These are phyloP conservation scores for Saksenaea vasiformis DNA, from an alignment of 371 early-diverging fungal species.

Conservation along the genomic window DNA sequence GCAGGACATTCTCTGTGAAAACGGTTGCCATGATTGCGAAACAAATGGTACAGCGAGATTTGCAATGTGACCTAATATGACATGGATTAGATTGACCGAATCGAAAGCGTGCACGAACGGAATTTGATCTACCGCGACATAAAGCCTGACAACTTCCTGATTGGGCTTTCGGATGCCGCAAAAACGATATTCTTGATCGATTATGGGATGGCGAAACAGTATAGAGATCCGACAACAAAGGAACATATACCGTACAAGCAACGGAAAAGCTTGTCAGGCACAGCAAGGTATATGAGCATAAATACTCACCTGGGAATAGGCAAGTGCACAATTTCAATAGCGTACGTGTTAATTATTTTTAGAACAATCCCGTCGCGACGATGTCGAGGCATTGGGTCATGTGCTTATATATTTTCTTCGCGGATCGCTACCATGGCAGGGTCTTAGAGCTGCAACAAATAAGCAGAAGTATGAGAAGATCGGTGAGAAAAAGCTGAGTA, in stretches of 20 bases:
- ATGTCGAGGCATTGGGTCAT: constrained; percentile 93
- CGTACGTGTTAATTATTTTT: background rate
- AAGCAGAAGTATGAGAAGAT: constrained; percentile 93
- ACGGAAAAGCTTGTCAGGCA: constrained; percentile 87
- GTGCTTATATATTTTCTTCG: constrained; percentile 92
- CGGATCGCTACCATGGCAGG: constrained; percentile 94
- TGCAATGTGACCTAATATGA: background rate
- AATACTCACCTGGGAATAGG: constrained; percentile 87
- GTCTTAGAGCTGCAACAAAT: constrained; percentile 87
- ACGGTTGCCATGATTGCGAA: constrained; percentile 95
- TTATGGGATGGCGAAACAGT: constrained; percentile 93
- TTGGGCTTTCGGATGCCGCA: constrained; percentile 66
- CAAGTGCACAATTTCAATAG: constrained; percentile 5
- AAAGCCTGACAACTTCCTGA: constrained; percentile 98
- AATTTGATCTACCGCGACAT: constrained; percentile 98
- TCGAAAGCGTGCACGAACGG: constrained; percentile 93
- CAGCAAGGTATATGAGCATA: constrained; percentile 93
- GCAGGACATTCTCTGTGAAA: constrained; percentile 85
- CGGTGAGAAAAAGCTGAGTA: constrained; percentile 84
- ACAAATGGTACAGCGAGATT: constrained; percentile 74
- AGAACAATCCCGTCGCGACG: constrained; percentile 94
- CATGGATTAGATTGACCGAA: constrained; percentile 65
- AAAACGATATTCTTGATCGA: constrained; percentile 75
- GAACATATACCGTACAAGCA: constrained; percentile 85
- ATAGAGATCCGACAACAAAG: constrained; percentile 84